Conservation (phyloP, 2,329 filamentous ascomycete species). For the Diplodia scrobiculata region DNA sequence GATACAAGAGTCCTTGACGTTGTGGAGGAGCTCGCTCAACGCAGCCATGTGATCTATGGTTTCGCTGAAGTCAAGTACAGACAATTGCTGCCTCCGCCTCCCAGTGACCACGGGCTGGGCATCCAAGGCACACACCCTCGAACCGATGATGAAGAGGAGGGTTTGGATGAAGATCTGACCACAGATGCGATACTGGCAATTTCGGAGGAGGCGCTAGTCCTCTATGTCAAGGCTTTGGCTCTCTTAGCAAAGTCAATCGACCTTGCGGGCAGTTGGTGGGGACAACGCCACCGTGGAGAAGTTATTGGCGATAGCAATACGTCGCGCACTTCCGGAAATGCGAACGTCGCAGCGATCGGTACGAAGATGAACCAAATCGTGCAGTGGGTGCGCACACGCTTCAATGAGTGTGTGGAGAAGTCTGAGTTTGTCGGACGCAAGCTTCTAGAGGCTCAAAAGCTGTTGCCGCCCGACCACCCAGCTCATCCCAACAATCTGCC, state of each 20-base stretch:
- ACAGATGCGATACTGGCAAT: constrained; percentile 81
- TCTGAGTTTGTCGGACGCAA: constrained; percentile 90
- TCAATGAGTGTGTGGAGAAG: constrained; percentile 97
- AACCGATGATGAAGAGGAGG: constrained; percentile 57
- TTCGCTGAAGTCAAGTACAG: constrained; percentile 99
- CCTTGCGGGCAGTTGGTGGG: constrained; percentile 91
- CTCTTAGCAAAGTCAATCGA: constrained; percentile 94
- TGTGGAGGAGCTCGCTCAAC: constrained; percentile 88
- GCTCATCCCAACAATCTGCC: constrained; percentile 80
- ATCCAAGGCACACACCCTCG: constrained; percentile 41
- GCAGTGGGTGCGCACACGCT: constrained; percentile 89
- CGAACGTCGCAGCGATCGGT: constrained; percentile 51
- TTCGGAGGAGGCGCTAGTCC: constrained; percentile 89
- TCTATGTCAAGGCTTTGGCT: constrained; percentile 92
- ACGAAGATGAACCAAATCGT: constrained; percentile 88
- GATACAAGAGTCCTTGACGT: constrained; percentile 75
- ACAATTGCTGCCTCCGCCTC: constrained; percentile 86
- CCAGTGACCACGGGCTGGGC: constrained; percentile 70
- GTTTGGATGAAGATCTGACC: constrained; percentile 76
- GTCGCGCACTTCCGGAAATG: constrained; percentile 37
- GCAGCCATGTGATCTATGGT: constrained; percentile 94
- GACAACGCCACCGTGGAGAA: constrained; percentile 71
- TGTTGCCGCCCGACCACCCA: constrained; percentile 80
- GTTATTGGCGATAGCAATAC: constrained; percentile 47
- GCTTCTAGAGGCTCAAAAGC: constrained; percentile 80